Evolutionary conservation across 2,329 filamentous ascomycete genomes (phyloP).

Genomic region (Aspergillus nomiae): DNA sequence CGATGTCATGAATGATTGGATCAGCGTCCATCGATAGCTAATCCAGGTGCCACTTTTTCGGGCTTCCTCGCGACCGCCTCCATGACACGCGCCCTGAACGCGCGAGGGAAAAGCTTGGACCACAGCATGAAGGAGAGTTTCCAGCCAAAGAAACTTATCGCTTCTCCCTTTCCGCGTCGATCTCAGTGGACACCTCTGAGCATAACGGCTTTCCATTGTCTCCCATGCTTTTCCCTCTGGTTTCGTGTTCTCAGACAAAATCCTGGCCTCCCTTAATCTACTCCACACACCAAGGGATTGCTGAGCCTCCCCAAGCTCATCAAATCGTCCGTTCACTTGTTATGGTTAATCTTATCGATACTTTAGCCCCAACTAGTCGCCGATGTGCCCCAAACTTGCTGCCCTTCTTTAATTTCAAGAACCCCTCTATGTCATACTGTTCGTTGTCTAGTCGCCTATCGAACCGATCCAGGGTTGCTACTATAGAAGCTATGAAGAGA

Average conservation of each 20-base stretch:
- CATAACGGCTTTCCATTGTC: neutral
- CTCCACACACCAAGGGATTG: neutral
- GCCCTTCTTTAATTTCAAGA: neutral
- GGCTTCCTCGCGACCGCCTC: constrained; percentile 18
- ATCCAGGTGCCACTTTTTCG: neutral
- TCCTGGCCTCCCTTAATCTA: neutral
- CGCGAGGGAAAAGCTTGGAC: constrained; percentile 22
- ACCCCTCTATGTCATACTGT: neutral
- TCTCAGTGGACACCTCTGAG: constrained; percentile 2
- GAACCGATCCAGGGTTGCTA: neutral
- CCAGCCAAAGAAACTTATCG: constrained; percentile 39
- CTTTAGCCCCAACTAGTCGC: neutral
- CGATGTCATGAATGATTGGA: constrained; percentile 14
- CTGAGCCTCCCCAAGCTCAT: neutral
- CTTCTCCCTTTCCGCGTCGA: constrained; percentile 2
- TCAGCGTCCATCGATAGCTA: constrained; percentile 12
- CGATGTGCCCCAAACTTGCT: neutral
- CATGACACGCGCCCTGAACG: constrained; percentile 27
- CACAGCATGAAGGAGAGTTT: constrained; percentile 13
- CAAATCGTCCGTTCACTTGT: neutral
- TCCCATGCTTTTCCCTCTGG: neutral
- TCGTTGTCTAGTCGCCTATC: neutral
- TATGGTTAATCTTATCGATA: neutral
- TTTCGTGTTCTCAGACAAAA: neutral
- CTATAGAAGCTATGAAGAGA: neutral